Evolutionary conservation across 768 basidiomycete genomes (phyloP).

Genomic region (Pisolithus orientalis): DNA sequence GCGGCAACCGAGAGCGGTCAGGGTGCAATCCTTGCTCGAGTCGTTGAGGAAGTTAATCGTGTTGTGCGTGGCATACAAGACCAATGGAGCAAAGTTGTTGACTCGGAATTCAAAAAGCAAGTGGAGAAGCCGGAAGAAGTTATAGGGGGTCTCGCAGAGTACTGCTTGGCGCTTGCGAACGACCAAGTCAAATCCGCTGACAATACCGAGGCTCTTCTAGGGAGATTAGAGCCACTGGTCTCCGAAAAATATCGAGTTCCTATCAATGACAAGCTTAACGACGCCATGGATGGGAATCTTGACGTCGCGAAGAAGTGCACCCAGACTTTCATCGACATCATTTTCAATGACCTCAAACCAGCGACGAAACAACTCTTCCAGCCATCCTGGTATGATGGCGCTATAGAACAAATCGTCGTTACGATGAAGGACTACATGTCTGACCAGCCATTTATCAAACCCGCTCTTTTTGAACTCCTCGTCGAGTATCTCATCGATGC

Average conservation of each 20-base stretch:
- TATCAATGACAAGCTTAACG: constrained; percentile 85
- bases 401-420: constrained; percentile 83
- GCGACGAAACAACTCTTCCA: constrained; percentile 84
- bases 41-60: constrained; percentile 81
- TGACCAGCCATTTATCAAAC: constrained; percentile 90
- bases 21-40: constrained; percentile 85
- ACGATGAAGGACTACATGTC: constrained; percentile 95
- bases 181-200: constrained; percentile 97
- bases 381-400: constrained; percentile 83
- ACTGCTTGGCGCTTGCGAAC: constrained; percentile 93
- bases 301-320: constrained; percentile 98
- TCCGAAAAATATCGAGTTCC: constrained; percentile 83
- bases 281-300: constrained; percentile 96
- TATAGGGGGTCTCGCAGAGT: constrained; percentile 86
- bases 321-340: constrained; percentile 86
- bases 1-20: constrained; percentile 94
- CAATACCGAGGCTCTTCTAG: constrained; percentile 80
- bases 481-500: constrained; percentile 89
- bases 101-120: constrained; percentile 82
- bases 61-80: constrained; percentile 87
- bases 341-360: constrained; percentile 90
- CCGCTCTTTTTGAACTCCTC: constrained; percentile 84
- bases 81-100: constrained; percentile 80
- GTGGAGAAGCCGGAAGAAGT: constrained; percentile 84
- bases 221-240: constrained; percentile 84